Evolutionary conservation across 148 eudicot genomes (phyloP), one percentile per base, ranked within the genome.

Genomic region (Persicaria tinctoria): DNA sequence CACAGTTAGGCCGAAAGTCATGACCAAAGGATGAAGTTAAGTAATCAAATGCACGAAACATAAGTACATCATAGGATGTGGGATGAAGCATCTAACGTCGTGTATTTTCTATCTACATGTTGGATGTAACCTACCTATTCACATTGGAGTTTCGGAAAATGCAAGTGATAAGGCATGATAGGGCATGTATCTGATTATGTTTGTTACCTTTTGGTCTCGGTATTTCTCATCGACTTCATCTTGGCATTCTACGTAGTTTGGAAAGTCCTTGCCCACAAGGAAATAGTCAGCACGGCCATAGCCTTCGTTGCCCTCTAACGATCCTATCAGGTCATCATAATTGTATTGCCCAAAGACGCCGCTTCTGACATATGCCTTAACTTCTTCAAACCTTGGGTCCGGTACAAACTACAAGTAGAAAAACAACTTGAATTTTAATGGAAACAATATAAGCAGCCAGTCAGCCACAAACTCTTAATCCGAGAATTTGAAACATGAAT

Each of bases 241-340:
- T 79, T 93, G 98, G 87, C 98, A 91, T 79, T 93, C 90, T 51
- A 91, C 83, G 86, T 93, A 93, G 70, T 93, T 88, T 3, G 98
- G 98, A 75, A 93, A 93, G 86, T 93, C 98, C 84, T 93, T 89
- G 72, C 97, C 98, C 27, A 91, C 97, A 63, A 93, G 98, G 82
- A 93, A 93, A 80, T 93, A 93, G 82, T 93, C 98, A 64, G 85
- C 98, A 79, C 87, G 91, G 51, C 98, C 98, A 75, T 76, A 93
- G 18, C 98, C 98, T 84, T 93, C 87, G 54, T 91, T 86, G 73
- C 95, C 97, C 87, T 93, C 98, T 44, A 93, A 80, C 2, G 98
- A 93, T 73, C 91, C 95, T 79, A 93, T 80, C 73, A 93, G 79
- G 53, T 84, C 89, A 20, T 86, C 82, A 73, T 93, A 91, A 75